Conservation (phyloP, 805 yeast genomes). For the Starmera quercuum region DNA sequence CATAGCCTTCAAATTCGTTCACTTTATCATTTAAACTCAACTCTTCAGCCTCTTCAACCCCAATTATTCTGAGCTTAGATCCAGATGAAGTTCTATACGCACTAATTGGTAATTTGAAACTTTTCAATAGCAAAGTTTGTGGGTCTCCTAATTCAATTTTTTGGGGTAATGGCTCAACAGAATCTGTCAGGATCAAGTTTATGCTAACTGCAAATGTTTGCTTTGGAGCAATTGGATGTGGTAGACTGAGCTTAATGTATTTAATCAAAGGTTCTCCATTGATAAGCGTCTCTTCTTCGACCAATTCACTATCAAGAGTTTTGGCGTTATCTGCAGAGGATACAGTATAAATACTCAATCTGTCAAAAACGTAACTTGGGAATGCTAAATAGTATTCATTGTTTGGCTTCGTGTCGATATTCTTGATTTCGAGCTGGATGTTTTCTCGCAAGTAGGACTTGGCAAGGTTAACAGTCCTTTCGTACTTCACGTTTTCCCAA, state of each 20-base stretch:
- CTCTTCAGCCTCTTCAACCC: constrained; percentile 40
- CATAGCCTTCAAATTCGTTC: constrained; percentile 28
- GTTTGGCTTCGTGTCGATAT: constrained; percentile 48
- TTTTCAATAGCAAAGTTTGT: constrained; percentile 51
- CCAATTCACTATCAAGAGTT: constrained; percentile 20
- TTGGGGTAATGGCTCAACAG: constrained; percentile 56
- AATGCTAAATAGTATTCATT: constrained; percentile 50
- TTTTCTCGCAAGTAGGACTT: constrained; percentile 62
- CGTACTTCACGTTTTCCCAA: constrained; percentile 49
- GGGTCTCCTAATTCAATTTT: constrained; percentile 47
- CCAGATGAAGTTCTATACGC: constrained; percentile 47
- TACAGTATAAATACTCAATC: constrained; percentile 40
- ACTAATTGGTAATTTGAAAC: constrained; percentile 49
- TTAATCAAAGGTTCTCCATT: constrained; percentile 21
- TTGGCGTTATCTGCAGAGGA: constrained; percentile 19
- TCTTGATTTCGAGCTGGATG: constrained; percentile 46
- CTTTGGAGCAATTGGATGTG: constrained; percentile 62
- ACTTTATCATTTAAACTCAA: constrained; percentile 22
- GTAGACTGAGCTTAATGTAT: constrained; percentile 45
- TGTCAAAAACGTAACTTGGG: constrained; percentile 36
- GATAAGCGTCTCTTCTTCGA: constrained; percentile 15
- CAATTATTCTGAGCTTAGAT: constrained; percentile 37
- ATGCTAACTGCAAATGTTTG: constrained; percentile 41
- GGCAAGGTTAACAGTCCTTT: constrained; percentile 55
- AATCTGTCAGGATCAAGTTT: constrained; percentile 39